phyloP scores from a whole-genome alignment of 768 basidiomycete genomes.

The Amanita thiersii region DNA sequence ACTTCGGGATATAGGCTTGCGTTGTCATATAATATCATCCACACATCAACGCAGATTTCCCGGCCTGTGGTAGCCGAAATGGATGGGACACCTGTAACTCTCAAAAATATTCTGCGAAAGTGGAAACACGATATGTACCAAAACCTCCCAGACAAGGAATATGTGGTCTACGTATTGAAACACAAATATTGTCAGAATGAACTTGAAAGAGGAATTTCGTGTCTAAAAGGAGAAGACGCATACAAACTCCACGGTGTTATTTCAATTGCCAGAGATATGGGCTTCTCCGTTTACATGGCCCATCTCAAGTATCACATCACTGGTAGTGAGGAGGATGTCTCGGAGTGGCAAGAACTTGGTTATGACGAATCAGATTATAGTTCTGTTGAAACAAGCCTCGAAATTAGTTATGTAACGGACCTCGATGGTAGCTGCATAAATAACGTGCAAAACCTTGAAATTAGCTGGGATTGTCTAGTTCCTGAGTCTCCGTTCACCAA shows the following conservation, averaged over 20 bases:
- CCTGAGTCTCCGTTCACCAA: no score
- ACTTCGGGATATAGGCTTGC: conserved; percentile 30
- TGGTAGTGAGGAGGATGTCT: no score
- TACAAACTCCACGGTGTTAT: conserved; percentile 18
- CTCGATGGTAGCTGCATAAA: no score
- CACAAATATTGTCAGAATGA: conserved; percentile 14
- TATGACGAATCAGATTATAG: no score
- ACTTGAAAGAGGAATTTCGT: conserved; percentile 8
- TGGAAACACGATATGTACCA: conserved; percentile 17
- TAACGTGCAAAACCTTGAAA: no score
- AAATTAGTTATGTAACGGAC: no score
- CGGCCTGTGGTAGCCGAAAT: conserved; percentile 12
- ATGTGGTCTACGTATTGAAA: conserved; percentile 12
- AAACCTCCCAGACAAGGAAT: neutral
- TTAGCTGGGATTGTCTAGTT: no score
- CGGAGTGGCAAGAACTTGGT: no score
- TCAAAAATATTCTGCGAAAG: conserved; percentile 18
- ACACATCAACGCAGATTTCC: conserved; percentile 16
- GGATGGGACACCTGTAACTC: conserved; percentile 6
- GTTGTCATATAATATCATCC: conserved; percentile 30
- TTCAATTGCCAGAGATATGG: conserved; percentile 17
- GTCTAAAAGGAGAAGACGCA: conserved; percentile 27
- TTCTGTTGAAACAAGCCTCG: no score
- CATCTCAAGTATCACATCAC: conserved; percentile 15
- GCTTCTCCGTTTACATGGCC: conserved; percentile 22